A percentile compares a stretch with the other conserved stretches of the same genome.
These are phyloP conservation scores for Penicillium odoratum DNA, from an alignment of 495 filamentous ascomycete genomes.

Conservation along the genomic window DNA sequence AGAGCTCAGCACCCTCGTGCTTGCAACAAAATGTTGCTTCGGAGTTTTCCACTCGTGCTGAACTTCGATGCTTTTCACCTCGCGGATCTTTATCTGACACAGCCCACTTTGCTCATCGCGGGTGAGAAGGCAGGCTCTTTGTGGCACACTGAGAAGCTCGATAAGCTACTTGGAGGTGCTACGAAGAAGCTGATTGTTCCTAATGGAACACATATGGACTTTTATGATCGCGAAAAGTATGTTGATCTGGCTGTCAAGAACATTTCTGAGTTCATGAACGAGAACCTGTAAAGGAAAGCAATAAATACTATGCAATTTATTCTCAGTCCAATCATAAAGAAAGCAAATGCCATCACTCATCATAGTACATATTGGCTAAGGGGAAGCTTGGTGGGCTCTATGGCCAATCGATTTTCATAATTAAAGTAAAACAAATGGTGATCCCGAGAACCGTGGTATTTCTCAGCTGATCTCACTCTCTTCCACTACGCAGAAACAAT, in stretches of 20 bases:
- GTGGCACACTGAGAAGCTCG: constrained; percentile 15
- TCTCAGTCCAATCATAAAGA: too few relatives aligned
- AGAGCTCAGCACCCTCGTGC: constrained; percentile 1
- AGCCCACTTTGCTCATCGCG: constrained; percentile 11
- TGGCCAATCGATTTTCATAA: too few relatives aligned
- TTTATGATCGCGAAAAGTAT: constrained; percentile 10
- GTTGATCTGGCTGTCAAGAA: neutral
- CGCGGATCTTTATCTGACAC: constrained; percentile 11
- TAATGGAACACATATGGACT: constrained; percentile 12
- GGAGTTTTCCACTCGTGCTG: constrained; percentile 9
- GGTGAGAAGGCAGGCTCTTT: constrained; percentile 11
- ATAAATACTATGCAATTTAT: too few relatives aligned
- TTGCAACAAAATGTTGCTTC: constrained; percentile 12
- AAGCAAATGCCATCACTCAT: too few relatives aligned
- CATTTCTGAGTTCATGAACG: constrained; percentile 1
- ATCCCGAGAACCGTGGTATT: too few relatives aligned
- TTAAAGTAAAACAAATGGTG: too few relatives aligned
- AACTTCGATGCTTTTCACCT: constrained; percentile 13
- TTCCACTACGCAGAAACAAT: too few relatives aligned
- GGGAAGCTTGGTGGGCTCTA: too few relatives aligned
- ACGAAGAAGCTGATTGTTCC: constrained; percentile 12
- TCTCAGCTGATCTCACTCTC: too few relatives aligned
- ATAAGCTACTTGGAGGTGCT: constrained; percentile 7
- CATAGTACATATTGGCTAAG: too few relatives aligned
- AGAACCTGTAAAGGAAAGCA: too few relatives aligned